A percentile compares a stretch with the other conserved stretches of the same genome.
These are phyloP conservation scores for Mycena albidolilacea DNA, from an alignment of 768 basidiomycete species.

Conservation along the genomic window DNA sequence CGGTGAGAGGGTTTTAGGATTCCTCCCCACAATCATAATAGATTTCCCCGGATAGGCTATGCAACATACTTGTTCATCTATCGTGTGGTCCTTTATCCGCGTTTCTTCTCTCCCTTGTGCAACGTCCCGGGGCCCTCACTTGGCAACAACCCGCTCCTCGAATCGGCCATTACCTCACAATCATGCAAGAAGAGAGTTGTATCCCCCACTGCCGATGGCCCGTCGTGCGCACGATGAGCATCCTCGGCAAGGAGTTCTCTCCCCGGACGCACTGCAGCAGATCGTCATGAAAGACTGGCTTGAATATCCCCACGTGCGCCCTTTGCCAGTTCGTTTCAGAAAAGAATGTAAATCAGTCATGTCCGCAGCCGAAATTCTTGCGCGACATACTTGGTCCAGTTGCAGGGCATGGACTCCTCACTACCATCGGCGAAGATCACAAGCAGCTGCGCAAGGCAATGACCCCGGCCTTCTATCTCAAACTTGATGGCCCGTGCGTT, in stretches of 20 bases:
- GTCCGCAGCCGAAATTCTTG: constrained; percentile 59
- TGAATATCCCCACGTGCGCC: constrained; percentile 59
- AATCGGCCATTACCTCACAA: constrained; percentile 52
- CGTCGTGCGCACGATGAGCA: constrained; percentile 60
- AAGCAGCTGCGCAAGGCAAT: constrained; percentile 65
- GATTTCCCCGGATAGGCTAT: constrained; percentile 17
- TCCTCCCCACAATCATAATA: background rate
- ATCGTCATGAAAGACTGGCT: constrained; percentile 61
- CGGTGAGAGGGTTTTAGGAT: background rate
- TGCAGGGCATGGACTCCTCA: constrained; percentile 62
- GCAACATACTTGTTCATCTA: constrained; percentile 43
- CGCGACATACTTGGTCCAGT: constrained; percentile 58
- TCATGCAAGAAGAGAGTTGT: constrained; percentile 58
- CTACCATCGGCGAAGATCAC: constrained; percentile 64
- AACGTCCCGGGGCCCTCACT: constrained; percentile 55
- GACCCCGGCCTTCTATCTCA: constrained; percentile 64
- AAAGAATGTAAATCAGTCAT: constrained; percentile 33
- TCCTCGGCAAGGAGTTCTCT: constrained; percentile 61
- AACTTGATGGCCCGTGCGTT: constrained; percentile 57
- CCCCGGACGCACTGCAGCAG: constrained; percentile 52
- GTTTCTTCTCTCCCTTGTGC: constrained; percentile 55
- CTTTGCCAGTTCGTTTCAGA: background rate
- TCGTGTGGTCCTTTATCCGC: constrained; percentile 51
- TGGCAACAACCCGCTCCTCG: constrained; percentile 51
- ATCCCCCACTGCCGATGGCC: constrained; percentile 59